A percentile compares a stretch with the other conserved stretches of the same genome.
These are phyloP conservation scores for Claviceps pazoutovae DNA, from an alignment of 2,329 filamentous ascomycete species.

Conservation along the genomic window DNA sequence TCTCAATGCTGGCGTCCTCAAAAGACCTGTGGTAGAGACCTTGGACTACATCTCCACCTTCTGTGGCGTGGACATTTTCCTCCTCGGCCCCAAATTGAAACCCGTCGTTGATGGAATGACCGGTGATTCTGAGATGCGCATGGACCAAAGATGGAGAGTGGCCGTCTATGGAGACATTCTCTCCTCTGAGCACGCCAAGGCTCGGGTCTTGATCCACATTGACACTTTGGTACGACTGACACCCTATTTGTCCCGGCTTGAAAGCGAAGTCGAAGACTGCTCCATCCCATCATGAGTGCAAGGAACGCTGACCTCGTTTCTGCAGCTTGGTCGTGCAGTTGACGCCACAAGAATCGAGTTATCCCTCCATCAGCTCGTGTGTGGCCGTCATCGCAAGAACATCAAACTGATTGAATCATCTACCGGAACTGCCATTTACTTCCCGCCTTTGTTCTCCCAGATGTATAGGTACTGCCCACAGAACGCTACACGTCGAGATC, in stretches of 20 bases:
- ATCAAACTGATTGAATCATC: conserved; percentile 95
- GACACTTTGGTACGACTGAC: conserved; percentile 60
- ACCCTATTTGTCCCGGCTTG: background rate
- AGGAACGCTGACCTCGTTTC: background rate
- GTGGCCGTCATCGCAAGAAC: conserved; percentile 87
- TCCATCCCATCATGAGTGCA: too few relatives aligned
- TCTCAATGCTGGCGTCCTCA: conserved; percentile 48
- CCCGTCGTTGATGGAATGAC: conserved; percentile 62
- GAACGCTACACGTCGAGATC: conserved; percentile 66
- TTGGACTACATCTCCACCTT: conserved; percentile 76
- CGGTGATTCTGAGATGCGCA: conserved; percentile 67
- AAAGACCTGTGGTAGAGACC: conserved; percentile 65
- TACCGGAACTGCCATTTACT: conserved; percentile 95
- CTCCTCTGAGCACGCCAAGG: conserved; percentile 94
- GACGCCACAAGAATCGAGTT: conserved; percentile 73
- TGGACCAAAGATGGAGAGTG: conserved; percentile 81
- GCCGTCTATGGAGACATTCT: conserved; percentile 92
- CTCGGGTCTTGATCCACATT: conserved; percentile 89
- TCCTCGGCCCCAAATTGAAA: conserved; percentile 78
- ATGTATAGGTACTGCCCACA: conserved; percentile 82
- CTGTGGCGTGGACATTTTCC: conserved; percentile 92
- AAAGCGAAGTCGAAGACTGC: too few relatives aligned
- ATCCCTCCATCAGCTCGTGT: conserved; percentile 81
- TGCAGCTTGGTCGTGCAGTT: conserved; percentile 55
- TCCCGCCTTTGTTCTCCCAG: conserved; percentile 83